phyloP scores from a whole-genome alignment of 2,329 filamentous ascomycete genomes.

The Thyridium curvatum region DNA sequence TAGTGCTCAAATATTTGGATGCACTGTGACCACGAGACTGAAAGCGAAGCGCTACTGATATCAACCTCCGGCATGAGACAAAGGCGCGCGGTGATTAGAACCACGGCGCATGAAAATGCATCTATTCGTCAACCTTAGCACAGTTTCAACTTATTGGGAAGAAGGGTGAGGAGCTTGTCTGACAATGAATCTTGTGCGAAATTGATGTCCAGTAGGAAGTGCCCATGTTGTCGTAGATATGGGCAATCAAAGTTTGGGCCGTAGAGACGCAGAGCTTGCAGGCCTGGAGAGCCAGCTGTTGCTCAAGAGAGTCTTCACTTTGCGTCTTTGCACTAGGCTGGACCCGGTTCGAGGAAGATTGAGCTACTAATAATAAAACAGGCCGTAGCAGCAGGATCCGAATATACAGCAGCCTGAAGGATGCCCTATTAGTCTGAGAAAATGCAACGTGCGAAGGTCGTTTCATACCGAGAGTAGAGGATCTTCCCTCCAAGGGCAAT shows the following conservation, averaged over 20 bases:
- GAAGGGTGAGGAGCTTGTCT: neutral
- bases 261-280: slow-evolving; percentile 3
- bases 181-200: slow-evolving; percentile 5
- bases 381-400: too few species aligned
- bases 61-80: neutral
- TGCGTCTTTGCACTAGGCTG: too few species aligned
- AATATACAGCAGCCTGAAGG: too few species aligned
- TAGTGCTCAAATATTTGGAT: slow-evolving; percentile 4
- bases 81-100: slow-evolving; percentile 1
- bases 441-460: slow-evolving; percentile 4
- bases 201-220: slow-evolving; percentile 4
- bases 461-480: slow-evolving; percentile 3
- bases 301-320: too few species aligned
- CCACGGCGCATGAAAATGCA: slow-evolving; percentile 3
- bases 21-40: slow-evolving; percentile 2
- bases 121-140: neutral
- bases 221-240: slow-evolving; percentile 4
- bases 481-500: slow-evolving; percentile 3
- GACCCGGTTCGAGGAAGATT: too few species aligned
- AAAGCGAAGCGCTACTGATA: neutral
- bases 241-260: slow-evolving; percentile 2
- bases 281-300: neutral
- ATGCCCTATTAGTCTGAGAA: neutral
- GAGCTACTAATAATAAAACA: too few species aligned
- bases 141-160: neutral